Evolutionary conservation across 164 flowering plant species (phyloP).

Genomic region (Kingdonia uniflora): DNA sequence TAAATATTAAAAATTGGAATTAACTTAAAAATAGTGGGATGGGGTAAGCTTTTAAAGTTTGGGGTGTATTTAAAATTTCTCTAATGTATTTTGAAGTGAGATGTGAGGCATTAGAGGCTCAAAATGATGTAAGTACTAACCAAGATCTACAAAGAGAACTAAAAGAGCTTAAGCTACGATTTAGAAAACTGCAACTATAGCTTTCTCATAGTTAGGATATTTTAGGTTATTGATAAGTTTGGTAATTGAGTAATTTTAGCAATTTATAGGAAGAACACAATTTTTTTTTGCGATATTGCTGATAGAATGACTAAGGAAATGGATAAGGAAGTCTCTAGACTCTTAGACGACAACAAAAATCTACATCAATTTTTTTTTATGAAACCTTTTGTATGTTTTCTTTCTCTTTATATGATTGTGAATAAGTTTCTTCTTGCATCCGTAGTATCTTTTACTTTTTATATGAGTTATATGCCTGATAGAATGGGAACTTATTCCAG

Average conservation of each 20-base stretch:
- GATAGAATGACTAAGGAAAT: constrained; percentile 90
- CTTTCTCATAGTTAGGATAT: too few species aligned
- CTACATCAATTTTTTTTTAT: constrained; percentile 50
- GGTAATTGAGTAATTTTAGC: not conserved
- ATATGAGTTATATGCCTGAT: constrained; percentile 4
- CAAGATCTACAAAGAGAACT: constrained; percentile 53
- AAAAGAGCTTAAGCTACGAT: constrained; percentile 42
- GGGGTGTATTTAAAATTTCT: too few species aligned
- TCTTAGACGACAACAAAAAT: constrained; percentile 57
- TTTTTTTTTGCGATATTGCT: constrained; percentile 87
- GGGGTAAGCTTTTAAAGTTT: too few species aligned
- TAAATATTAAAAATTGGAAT: too few species aligned
- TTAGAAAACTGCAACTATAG: constrained; percentile 52
- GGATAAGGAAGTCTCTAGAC: constrained; percentile 75
- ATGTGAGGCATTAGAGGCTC: constrained; percentile 50
- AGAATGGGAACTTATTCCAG: constrained; percentile 26
- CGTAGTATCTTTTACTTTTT: not conserved
- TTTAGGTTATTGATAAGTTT: too few species aligned
- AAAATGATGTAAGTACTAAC: constrained; percentile 40
- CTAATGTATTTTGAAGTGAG: constrained; percentile 63
- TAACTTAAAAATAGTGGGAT: too few species aligned
- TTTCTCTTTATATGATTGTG: not conserved
- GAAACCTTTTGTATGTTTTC: constrained; percentile 33
- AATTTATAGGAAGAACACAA: constrained; percentile 75
- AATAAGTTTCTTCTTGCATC: constrained; percentile 1